Conservation (phyloP, 73 alveolate species). For the Paramecium caudatum region DNA sequence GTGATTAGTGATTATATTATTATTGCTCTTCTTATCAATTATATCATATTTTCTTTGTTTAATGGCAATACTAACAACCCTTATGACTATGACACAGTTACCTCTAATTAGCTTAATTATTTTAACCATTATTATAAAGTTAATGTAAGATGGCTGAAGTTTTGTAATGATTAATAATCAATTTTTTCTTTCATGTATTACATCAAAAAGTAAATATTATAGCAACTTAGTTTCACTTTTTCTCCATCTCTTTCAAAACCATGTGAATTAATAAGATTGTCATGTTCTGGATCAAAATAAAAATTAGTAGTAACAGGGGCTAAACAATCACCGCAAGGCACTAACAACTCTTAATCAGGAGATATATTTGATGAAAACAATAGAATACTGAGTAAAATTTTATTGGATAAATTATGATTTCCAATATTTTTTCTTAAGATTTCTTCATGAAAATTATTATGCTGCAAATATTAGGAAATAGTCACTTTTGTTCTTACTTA, state of each 20-base stretch:
- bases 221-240: neutral
- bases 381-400: constrained; percentile 4
- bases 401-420: neutral
- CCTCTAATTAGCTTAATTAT: neutral
- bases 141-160: neutral
- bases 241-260: constrained; percentile 56
- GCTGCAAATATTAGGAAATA: neutral
- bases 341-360: constrained; percentile 16
- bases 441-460: constrained; percentile 10
- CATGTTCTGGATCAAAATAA: constrained; percentile 24
- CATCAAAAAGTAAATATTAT: constrained; percentile 14
- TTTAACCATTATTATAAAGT: neutral
- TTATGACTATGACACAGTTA: neutral
- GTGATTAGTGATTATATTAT: neutral
- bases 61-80: constrained; percentile 25
- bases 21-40: constrained; percentile 22
- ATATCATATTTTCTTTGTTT: constrained; percentile 6
- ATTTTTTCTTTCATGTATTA: constrained; percentile 10
- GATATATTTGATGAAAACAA: neutral
- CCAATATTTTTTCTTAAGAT: constrained; percentile 4
- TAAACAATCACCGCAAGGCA: neutral
- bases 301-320: constrained; percentile 29
- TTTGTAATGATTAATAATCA: neutral
- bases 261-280: constrained; percentile 9
- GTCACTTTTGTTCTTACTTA: neutral